Conservation (phyloP, 768 basidiomycete species). For the Serendipita sp. region DNA sequence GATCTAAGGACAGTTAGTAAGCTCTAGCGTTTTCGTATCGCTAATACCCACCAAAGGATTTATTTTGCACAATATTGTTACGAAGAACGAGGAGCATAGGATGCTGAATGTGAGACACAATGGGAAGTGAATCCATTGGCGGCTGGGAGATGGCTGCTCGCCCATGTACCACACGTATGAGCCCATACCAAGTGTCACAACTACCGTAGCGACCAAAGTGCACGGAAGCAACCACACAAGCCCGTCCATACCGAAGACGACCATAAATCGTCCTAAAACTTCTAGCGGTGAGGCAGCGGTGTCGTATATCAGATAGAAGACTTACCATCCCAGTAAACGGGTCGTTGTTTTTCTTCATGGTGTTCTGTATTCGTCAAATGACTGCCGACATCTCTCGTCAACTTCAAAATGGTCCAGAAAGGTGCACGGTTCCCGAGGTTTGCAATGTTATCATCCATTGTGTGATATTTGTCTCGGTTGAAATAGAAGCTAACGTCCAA, state of each 20-base stretch:
- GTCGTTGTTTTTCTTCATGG: constrained; percentile 15
- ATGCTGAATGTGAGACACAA: constrained; percentile 32
- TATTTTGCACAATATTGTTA: constrained; percentile 32
- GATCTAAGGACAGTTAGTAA: constrained; percentile 25
- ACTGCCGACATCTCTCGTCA: constrained; percentile 35
- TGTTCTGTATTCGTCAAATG: constrained; percentile 31
- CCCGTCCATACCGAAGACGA: constrained; percentile 17
- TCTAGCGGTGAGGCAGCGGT: constrained; percentile 18
- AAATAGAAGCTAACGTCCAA: constrained; percentile 69
- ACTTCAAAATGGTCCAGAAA: constrained; percentile 71
- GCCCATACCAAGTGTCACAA: not conserved
- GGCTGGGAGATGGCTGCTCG: not conserved
- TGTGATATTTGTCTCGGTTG: constrained; percentile 61
- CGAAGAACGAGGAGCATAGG: constrained; percentile 31
- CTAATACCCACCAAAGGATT: constrained; percentile 43
- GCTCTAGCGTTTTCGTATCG: not conserved
- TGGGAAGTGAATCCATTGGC: constrained; percentile 43
- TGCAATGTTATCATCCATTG: constrained; percentile 50
- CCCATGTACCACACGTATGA: constrained; percentile 12
- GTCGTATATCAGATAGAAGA: not conserved
- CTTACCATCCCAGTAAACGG: constrained; percentile 64
- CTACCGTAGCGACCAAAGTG: constrained; percentile 18
- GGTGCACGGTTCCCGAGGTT: constrained; percentile 37
- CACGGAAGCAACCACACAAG: constrained; percentile 16
- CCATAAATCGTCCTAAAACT: constrained; percentile 12